Base-by-base conservation (phyloP, 371 early-diverging fungal genomes). In the Sporodiniella umbellata region DNA sequence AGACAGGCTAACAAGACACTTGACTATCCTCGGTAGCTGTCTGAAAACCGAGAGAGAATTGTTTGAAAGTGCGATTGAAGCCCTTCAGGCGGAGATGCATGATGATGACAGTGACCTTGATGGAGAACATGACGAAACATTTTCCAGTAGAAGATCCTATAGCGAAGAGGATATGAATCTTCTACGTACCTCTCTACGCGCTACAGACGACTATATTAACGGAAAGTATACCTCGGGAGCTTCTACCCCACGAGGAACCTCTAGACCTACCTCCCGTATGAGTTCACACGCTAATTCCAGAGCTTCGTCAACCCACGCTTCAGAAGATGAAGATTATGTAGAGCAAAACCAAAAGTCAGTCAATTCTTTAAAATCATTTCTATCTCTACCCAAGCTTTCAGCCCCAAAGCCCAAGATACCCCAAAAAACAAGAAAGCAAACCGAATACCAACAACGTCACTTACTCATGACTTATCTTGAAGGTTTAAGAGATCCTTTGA, bases 381-480 rank as follows among this genome's bases (percentile, higher is more conserved):
- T 71, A 0, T 53, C 51, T 35, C 10, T 72, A 14, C 47, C 68
- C 26, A 56, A 28, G 40, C 42, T 62, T 0, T 51, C 55, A 0
- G 51, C 55, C 4, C 59, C 59, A n/a, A 53, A 56, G 14, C 53
- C 51, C 5, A 60, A 53, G 30, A 62, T 66, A 19, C 71, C 73
- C 0, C 48, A 54, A 28, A 76, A 76, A 35, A 54, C 71, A 11
- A 72, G 70, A 17, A 79, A 78, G 49, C 66, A 78, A 28, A 71
- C 77, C 1, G 75, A 79, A 4, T 77, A 66, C 31, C 66, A 72
- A 19, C 79, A 78, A 49, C 68, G 79, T 0, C 74, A 81, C 21
- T 43, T 83, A 8, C 60, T 83, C n/a, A 55, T 81, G 48, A 72
- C 70, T 1, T 83, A 81, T 33, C 23, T 83, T 21, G 79, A 78